phyloP scores from a whole-genome alignment of 2,329 filamentous ascomycete genomes.

The Arachnopeziza araneosa region DNA sequence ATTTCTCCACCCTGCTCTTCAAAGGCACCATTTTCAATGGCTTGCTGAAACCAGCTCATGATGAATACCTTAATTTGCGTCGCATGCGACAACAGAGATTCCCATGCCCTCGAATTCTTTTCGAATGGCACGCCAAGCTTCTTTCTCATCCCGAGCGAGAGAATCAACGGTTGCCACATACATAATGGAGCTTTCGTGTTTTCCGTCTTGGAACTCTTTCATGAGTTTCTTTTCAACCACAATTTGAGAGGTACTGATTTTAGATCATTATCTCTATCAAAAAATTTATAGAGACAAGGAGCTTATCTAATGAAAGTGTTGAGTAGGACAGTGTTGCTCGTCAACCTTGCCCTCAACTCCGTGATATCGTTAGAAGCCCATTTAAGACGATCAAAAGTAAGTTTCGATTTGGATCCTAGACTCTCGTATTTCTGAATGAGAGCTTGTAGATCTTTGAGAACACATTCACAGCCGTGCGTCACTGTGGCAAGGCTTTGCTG shows the following conservation, averaged over 20 bases:
- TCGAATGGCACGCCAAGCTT: slow-evolving; percentile 4
- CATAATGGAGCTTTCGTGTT: slow-evolving; percentile 4
- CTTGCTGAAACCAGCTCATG: neutral
- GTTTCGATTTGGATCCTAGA: slow-evolving; percentile 7
- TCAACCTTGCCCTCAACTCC: slow-evolving; percentile 18
- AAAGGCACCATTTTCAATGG: neutral
- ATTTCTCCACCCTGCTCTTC: neutral
- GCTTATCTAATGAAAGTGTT: slow-evolving; percentile 6
- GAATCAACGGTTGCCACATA: slow-evolving; percentile 1
- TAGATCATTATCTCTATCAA: no score
- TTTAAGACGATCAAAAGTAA: slow-evolving; percentile 26
- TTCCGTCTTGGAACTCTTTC: slow-evolving; percentile 4
- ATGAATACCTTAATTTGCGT: neutral
- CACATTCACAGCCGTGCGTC: slow-evolving; percentile 9
- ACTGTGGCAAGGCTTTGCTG: slow-evolving; percentile 9
- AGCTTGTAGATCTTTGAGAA: slow-evolving; percentile 16
- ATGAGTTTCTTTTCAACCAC: neutral
- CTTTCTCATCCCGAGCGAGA: slow-evolving; percentile 1
- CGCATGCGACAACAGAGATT: neutral
- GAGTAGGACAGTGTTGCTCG: slow-evolving; percentile 25
- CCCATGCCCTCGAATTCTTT: neutral
- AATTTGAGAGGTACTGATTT: neutral
- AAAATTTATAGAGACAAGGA: neutral
- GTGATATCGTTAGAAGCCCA: slow-evolving; percentile 20
- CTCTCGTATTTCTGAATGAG: slow-evolving; percentile 13